Percentiles rank a stretch among this genome's conserved stretches.
Conservation (phyloP, 2,329 filamentous ascomycete genomes). For the Drechslerella dactyloides region DNA sequence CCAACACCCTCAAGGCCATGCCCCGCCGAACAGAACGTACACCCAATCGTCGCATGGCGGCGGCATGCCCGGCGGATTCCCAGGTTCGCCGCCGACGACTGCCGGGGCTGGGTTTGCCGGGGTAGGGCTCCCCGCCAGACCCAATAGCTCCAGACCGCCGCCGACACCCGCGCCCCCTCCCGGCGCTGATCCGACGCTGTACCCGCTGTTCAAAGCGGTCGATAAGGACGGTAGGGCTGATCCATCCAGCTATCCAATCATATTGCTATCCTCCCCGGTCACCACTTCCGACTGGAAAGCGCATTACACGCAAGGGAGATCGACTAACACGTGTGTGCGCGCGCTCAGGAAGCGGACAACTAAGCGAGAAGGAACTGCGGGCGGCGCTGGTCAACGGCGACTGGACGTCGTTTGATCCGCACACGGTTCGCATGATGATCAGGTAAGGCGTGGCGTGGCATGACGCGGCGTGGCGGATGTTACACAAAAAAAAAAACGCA, state of each 20-base stretch:
- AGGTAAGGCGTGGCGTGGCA: conserved; percentile 56
- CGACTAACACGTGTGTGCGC: not conserved
- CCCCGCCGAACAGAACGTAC: conserved; percentile 31
- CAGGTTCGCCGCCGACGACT: conserved; percentile 30
- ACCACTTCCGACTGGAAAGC: not conserved
- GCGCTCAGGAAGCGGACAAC: conserved; percentile 71
- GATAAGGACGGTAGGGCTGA: conserved; percentile 74
- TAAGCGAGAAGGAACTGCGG: conserved; percentile 85
- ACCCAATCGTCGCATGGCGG: conserved; percentile 15
- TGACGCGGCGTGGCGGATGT: conserved; percentile 7
- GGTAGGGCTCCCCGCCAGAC: conserved; percentile 43
- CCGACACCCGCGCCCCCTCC: conserved; percentile 67
- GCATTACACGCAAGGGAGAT: not conserved
- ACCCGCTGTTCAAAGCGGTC: conserved; percentile 86
- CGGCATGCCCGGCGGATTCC: conserved; percentile 40
- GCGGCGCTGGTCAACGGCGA: conserved; percentile 94
- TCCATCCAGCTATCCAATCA: not conserved
- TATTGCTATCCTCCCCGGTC: not conserved
- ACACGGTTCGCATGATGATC: conserved; percentile 99
- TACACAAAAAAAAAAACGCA: conserved; percentile 20
- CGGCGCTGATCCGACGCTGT: conserved; percentile 72
- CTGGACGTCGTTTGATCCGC: conserved; percentile 88
- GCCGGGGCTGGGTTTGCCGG: conserved; percentile 36
- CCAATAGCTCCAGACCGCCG: conserved; percentile 65
- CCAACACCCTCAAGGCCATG: not conserved